Conservation (phyloP, 805 yeast species). For the Yarrowia alimentaria region DNA sequence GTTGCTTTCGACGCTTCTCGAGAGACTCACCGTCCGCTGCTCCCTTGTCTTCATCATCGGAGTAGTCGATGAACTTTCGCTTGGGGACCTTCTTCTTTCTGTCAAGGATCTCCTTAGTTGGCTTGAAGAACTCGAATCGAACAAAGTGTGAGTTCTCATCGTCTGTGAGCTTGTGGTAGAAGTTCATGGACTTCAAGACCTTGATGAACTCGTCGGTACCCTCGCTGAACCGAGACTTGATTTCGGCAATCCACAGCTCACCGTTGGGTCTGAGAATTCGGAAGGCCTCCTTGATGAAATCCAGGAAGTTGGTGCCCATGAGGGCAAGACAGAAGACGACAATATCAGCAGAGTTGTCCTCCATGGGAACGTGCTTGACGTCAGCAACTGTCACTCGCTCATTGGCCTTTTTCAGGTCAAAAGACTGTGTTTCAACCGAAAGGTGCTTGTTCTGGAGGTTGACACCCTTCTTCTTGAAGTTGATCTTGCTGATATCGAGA, state of each 20-base stretch:
- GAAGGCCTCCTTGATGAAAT: conserved; percentile 85
- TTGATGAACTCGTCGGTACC: conserved; percentile 64
- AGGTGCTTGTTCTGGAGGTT: conserved; percentile 12
- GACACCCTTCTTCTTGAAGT: conserved; percentile 39
- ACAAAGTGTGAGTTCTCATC: conserved; percentile 89
- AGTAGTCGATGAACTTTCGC: conserved; percentile 61
- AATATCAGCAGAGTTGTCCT: conserved; percentile 72
- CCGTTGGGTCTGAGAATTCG: conserved; percentile 87
- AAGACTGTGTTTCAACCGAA: conserved; percentile 69
- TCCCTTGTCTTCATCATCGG: conserved; percentile 61
- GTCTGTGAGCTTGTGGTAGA: conserved; percentile 85
- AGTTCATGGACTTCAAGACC: conserved; percentile 73
- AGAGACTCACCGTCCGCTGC: conserved; percentile 48
- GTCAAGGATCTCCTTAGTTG: conserved; percentile 63
- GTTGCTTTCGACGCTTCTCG: conserved; percentile 15
- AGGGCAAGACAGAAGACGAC: conserved; percentile 93
- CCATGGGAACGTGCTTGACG: conserved; percentile 82
- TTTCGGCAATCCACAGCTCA: conserved; percentile 96
- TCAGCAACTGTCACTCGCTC: conserved; percentile 95
- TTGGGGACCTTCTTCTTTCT: conserved; percentile 36
- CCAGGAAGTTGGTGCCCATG: conserved; percentile 96
- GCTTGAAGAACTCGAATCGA: conserved; percentile 90
- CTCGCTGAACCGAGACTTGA: conserved; percentile 85
- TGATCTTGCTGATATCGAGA: conserved; percentile 51
- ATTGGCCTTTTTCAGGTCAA: conserved; percentile 87